Percentiles rank a stretch among this genome's conserved stretches.
Conservation (phyloP, 768 basidiomycete genomes). For the Dioszegia aurantiaca region DNA sequence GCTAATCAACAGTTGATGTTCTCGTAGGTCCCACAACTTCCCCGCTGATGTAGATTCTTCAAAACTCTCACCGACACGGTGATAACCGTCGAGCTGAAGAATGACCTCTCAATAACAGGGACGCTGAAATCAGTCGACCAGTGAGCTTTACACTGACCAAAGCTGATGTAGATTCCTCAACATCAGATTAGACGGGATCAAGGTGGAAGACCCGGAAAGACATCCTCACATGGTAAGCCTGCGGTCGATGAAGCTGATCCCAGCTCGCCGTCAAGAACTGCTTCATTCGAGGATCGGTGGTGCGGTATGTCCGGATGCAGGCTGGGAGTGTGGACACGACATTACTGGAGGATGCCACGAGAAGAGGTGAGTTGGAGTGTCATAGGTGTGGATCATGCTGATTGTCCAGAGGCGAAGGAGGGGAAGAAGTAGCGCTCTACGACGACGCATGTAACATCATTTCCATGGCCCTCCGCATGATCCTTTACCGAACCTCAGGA, state of each 20-base stretch:
- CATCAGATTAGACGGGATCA: constrained; percentile 91
- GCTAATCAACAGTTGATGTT: constrained; percentile 39
- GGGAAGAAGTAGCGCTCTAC: constrained; percentile 38
- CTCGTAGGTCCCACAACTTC: constrained; percentile 30
- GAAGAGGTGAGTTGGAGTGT: constrained; percentile 66
- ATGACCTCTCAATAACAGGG: constrained; percentile 94
- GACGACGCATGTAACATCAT: constrained; percentile 1
- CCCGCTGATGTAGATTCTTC: constrained; percentile 71
- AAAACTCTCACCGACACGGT: constrained; percentile 97
- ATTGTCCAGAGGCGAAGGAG: constrained; percentile 45
- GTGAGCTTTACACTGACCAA: constrained; percentile 55
- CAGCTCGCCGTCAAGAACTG: constrained; percentile 99
- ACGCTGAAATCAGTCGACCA: constrained; percentile 97
- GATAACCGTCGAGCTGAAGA: constrained; percentile 96
- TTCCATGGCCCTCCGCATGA: too few relatives aligned
- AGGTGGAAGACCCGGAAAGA: constrained; percentile 82
- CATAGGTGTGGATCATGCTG: constrained; percentile 8
- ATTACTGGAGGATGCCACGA: constrained; percentile 89
- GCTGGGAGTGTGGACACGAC: constrained; percentile 92
- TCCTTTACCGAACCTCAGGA: too few relatives aligned
- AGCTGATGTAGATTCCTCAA: constrained; percentile 60
- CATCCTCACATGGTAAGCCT: constrained; percentile 91
- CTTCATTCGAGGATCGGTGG: constrained; percentile 97
- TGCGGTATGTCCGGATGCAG: constrained; percentile 93
- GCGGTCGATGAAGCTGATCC: not conserved